Evolutionary conservation across 805 yeast genomes (phyloP), one percentile per base, ranked within the genome.

Genomic region (Saitoella complicata): DNA sequence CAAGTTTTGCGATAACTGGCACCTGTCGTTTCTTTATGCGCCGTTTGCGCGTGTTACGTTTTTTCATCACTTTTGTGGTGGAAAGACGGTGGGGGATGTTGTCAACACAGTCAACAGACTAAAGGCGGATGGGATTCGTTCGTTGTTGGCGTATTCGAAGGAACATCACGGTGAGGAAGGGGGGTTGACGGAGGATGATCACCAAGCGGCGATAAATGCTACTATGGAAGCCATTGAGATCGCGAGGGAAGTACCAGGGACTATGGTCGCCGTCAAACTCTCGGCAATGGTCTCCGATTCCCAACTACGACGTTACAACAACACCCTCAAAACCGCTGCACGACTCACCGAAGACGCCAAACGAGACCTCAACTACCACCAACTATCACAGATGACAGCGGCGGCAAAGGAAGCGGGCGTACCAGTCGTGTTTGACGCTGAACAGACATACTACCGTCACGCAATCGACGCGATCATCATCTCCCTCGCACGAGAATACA

Each of bases 381-480:
- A 21, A 21, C 21, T 21, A 21, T 21, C 21, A 2, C 21, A 21
- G 21, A 21, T 21, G 21, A 21, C 21, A 21, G 21, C 21, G 21
- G 21, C 21, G 21, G 38, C 38, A 7, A 8, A 21, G 7, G 30
- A 40, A 8, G 29, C 21, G 1, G 38, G 30, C 10, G 38, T 40
- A 5, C 12, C 8, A 12, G 7, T 40, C 8, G 21, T 40, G n/a
- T n/a, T 40, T 40, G 43, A 40, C 33, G 43, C 43, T 1, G 43
- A 40, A 10, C 43, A 40, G 32, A 40, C 39, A 32, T 31, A 40
- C 38, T 40, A 32, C 31, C 39, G 32, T 32, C 37, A 32, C 5
- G n/a, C 30, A 8, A 32, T 40, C 7, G 37, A 40, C 33, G 21
- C 43, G 31, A 9, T 40, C 8, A 12, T 37, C 9, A 8, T 40